These are phyloP conservation scores for Phascolomyces articulosus DNA, from an alignment of 371 early-diverging fungal species.

Conservation along the genomic window DNA sequence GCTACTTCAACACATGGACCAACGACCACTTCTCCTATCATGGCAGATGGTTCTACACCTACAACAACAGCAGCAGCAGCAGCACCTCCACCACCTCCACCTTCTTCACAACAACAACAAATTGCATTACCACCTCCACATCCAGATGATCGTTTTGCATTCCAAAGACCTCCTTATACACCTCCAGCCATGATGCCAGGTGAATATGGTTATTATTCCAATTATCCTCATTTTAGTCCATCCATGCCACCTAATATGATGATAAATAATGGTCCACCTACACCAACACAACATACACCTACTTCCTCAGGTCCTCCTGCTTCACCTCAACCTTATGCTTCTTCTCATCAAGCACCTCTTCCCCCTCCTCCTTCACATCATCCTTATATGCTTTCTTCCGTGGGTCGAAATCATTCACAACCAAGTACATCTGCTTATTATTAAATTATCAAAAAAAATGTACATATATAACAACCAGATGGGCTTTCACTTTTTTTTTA, in stretches of 20 bases:
- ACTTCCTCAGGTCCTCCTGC: slow-evolving; percentile 14
- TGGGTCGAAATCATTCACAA: slow-evolving; percentile 10
- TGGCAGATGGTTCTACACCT: not conserved
- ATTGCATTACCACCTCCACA: slow-evolving; percentile 13
- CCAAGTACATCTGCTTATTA: slow-evolving; percentile 9
- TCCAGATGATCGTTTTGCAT: slow-evolving; percentile 18
- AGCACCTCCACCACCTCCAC: no score
- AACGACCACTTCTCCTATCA: not conserved
- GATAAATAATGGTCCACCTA: slow-evolving; percentile 24
- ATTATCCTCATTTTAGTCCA: slow-evolving; percentile 17
- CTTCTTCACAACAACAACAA: slow-evolving; percentile 5
- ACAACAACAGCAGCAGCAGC: no score
- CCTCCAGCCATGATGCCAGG: slow-evolving; percentile 24
- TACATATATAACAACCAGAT: not conserved
- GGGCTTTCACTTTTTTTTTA: not conserved
- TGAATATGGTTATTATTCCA: slow-evolving; percentile 14
- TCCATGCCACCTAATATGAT: slow-evolving; percentile 21
- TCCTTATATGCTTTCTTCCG: slow-evolving; percentile 15
- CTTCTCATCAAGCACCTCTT: not conserved
- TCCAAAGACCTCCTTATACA: slow-evolving; percentile 21
- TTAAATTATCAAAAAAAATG: slow-evolving; percentile 3
- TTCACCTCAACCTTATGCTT: slow-evolving; percentile 8
- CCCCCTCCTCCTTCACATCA: slow-evolving; percentile 8
- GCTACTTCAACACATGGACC: not conserved
- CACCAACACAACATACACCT: slow-evolving; percentile 22